A percentile compares a stretch with the other conserved stretches of the same genome.
Conservation (phyloP, 441 rosid genomes). For the Mallotus japonicus region DNA sequence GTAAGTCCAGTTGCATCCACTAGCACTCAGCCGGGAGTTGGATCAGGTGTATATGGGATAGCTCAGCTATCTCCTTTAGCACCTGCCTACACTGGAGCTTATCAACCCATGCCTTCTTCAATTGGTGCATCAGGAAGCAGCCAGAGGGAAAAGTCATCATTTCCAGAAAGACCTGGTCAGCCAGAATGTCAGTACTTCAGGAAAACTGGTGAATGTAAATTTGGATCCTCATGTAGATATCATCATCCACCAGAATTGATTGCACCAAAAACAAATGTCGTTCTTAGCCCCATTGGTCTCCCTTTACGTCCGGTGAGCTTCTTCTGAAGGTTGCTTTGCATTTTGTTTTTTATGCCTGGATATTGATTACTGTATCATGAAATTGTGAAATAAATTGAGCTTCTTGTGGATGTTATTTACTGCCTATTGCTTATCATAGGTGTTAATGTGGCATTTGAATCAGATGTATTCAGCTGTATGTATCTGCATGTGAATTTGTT, state of each 20-base stretch:
- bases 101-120: constrained; percentile 47
- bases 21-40: constrained; percentile 56
- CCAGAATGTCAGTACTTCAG: constrained; percentile 85
- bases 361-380: constrained; percentile 1
- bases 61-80: constrained; percentile 67
- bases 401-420: background rate
- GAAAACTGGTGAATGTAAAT: constrained; percentile 94
- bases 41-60: constrained; percentile 63
- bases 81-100: constrained; percentile 62
- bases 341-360: constrained; percentile 12
- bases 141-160: constrained; percentile 50
- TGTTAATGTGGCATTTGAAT: too few species aligned
- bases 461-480: background rate
- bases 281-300: constrained; percentile 72
- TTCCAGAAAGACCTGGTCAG: constrained; percentile 88
- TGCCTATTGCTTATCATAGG: background rate
- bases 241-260: constrained; percentile 77
- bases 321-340: constrained; percentile 3
- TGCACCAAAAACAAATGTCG: constrained; percentile 44
- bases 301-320: constrained; percentile 86
- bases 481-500: background rate
- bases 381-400: constrained; percentile 2
- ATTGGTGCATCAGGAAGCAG: constrained; percentile 49
- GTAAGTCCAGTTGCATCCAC: constrained; percentile 60
- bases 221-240: constrained; percentile 83